Evolutionary conservation across 768 basidiomycete species (phyloP).

Genomic region (Epithele typhae): DNA sequence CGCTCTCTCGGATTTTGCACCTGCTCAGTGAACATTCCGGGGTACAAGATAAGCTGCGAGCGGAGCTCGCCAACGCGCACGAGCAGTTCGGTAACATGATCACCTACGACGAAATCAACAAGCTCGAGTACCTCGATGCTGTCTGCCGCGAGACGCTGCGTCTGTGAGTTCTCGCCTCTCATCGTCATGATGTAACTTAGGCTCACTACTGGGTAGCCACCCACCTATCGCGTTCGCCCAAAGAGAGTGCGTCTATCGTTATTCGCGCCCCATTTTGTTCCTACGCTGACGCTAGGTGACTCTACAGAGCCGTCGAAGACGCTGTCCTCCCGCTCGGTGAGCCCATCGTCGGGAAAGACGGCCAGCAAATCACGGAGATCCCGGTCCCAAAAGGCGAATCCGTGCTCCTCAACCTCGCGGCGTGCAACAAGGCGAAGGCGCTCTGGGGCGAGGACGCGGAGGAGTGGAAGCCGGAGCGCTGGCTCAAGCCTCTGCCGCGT

Average conservation of each 20-base stretch:
- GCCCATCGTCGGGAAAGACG: conserved; percentile 38
- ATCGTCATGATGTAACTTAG: too few relatives aligned
- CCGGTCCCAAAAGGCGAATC: conserved; percentile 41
- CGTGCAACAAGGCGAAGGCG: conserved; percentile 45
- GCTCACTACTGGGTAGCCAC: too few relatives aligned
- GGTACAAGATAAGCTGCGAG: conserved; percentile 19
- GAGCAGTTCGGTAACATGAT: too few relatives aligned
- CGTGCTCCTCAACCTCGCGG: conserved; percentile 35
- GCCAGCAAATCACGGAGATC: conserved; percentile 33
- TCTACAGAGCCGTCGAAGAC: conserved; percentile 26
- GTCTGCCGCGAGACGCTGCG: conserved; percentile 21
- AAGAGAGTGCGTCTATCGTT: too few relatives aligned
- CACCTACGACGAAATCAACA: neutral
- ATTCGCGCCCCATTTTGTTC: too few relatives aligned
- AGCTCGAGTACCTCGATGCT: conserved; percentile 26
- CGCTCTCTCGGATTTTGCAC: conserved; percentile 19
- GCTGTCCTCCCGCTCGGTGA: conserved; percentile 52
- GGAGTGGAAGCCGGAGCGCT: conserved; percentile 43
- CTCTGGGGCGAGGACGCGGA: conserved; percentile 30
- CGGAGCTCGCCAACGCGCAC: conserved; percentile 12
- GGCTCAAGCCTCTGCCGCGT: conserved; percentile 4
- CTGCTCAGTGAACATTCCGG: conserved; percentile 18
- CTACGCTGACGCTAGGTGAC: too few relatives aligned
- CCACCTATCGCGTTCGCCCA: too few relatives aligned
- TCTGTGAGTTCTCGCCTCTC: conserved; percentile 13